Conservation (phyloP, 768 basidiomycete species). For the Favolaschia claudopus region DNA sequence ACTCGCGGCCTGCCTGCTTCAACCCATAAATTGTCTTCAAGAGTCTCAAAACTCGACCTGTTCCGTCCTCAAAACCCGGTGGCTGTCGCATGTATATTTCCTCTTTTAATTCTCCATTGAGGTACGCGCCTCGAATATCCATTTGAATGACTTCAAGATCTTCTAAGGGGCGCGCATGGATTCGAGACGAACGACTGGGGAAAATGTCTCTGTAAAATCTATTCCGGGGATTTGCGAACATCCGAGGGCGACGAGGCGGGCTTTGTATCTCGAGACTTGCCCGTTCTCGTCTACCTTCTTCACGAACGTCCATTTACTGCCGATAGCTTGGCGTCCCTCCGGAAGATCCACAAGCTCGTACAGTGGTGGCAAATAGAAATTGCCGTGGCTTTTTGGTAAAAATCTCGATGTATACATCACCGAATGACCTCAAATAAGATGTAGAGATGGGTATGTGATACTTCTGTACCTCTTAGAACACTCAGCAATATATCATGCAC, state of each 20-base stretch:
- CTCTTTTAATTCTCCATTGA: conserved; percentile 18
- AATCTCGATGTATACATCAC: too few species aligned
- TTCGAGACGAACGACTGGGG: conserved; percentile 21
- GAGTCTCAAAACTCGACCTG: conserved; percentile 10
- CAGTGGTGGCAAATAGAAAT: too few species aligned
- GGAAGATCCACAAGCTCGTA: conserved; percentile 13
- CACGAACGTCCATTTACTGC: conserved; percentile 6
- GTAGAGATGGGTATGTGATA: too few species aligned
- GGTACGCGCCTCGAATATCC: conserved; percentile 15
- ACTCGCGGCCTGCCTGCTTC: conserved; percentile 28
- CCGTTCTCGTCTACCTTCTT: conserved; percentile 14
- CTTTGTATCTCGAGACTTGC: conserved; percentile 10
- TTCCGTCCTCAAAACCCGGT: conserved; percentile 14
- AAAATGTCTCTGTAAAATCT: conserved; percentile 19
- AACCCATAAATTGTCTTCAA: conserved; percentile 14
- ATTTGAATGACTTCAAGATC: conserved; percentile 12
- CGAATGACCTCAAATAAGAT: too few species aligned
- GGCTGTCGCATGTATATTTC: conserved; percentile 19
- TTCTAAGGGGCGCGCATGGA: conserved; percentile 13
- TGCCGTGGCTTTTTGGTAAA: too few species aligned
- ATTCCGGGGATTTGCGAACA: conserved; percentile 19
- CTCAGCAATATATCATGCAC: too few species aligned
- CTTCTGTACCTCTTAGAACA: too few species aligned
- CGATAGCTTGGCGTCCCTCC: background rate
- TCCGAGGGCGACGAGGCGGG: conserved; percentile 15